Evolutionary conservation across 2,329 filamentous ascomycete species (phyloP), one percentile per base, ranked within the genome.

Genomic region (Emydomyces testavorans): DNA sequence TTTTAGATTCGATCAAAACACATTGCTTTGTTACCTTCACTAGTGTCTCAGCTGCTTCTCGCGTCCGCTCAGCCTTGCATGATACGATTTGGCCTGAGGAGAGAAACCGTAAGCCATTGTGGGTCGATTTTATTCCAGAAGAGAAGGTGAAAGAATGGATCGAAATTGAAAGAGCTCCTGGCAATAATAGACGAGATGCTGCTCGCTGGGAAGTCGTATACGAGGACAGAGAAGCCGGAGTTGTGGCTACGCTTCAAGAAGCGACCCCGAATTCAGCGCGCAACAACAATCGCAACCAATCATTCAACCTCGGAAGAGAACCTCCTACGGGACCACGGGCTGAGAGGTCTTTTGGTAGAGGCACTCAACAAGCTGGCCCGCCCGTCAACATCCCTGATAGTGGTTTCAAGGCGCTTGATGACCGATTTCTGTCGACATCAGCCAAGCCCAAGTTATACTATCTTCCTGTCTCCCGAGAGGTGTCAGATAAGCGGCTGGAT

Each of bases 51-150:
- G 81, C 83, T 2, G 92, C 92, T 3, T 79, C 82, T 0, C 77
- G 86, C 18, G 88, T 85, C 6, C 83, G 90, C 41, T 75, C 78
- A 7, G 76, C 77, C 2, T 71, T 96, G 1, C 90, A 98, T 65
- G 78, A 80, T 50, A 76, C 76, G 18, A 76, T 88, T 29, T 96
- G 89, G 86, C 90, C 90, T 0, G 79, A 88, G 50, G 90, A 96
- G 66, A 79, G 82, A 50, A 85, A 82, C 55, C 77, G 92, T 26
- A 93, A 92, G 62, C 75, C 80, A 0, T 73, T 96, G 1, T 93
- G 83, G 77, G 85, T 86, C 2, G 92, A 98, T 62, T 96, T 92
- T 62, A 75, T 96, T 16, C 90, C 90, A 0, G 76, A 83, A 15
- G 79, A 86, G 21, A 78, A 79, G 53, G 74, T 93, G 3, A 63